A percentile compares a stretch with the other conserved stretches of the same genome.
Evolutionary conservation across 495 filamentous ascomycete genomes (phyloP).

Genomic region (Aspergillus homomorphus): DNA sequence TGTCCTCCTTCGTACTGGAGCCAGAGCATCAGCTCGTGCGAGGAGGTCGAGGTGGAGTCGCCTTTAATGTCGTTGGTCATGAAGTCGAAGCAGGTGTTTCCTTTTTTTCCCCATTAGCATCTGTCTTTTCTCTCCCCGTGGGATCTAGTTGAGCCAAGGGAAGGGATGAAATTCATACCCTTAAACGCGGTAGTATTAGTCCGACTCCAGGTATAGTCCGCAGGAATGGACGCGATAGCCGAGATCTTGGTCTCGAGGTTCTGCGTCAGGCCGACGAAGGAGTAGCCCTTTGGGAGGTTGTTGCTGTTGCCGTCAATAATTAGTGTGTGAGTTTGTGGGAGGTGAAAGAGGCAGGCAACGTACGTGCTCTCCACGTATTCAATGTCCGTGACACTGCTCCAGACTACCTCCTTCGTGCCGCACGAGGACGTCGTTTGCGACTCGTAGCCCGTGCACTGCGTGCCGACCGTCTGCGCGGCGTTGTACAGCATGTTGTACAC

Average conservation of each 20-base stretch:
- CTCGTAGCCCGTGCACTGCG: slow-evolving; percentile 36
- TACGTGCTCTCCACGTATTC: slow-evolving; percentile 27
- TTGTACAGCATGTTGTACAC: slow-evolving; percentile 42
- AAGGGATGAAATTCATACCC: slow-evolving; percentile 13
- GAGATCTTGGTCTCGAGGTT: slow-evolving; percentile 32
- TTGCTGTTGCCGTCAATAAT: slow-evolving; percentile 13
- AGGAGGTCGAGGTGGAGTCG: slow-evolving; percentile 28
- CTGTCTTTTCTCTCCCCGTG: neutral
- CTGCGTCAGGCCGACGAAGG: slow-evolving; percentile 36
- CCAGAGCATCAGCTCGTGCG: slow-evolving; percentile 42
- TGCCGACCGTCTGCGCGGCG: slow-evolving; percentile 19
- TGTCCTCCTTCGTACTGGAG: slow-evolving; percentile 37
- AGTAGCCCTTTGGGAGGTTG: slow-evolving; percentile 38
- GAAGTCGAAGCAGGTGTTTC: slow-evolving; percentile 40
- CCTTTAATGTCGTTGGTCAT: slow-evolving; percentile 31
- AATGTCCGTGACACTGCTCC: slow-evolving; percentile 27
- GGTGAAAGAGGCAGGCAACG: neutral
- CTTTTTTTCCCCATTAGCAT: slow-evolving; percentile 14
- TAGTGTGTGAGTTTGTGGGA: neutral
- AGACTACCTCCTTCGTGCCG: slow-evolving; percentile 27
- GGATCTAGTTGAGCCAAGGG: neutral
- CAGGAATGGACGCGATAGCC: slow-evolving; percentile 34
- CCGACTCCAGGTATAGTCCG: slow-evolving; percentile 32
- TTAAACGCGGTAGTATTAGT: slow-evolving; percentile 34
- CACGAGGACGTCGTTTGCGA: slow-evolving; percentile 15